Evolutionary conservation across 768 basidiomycete species (phyloP).

Genomic region (Scleroderma citrinum): DNA sequence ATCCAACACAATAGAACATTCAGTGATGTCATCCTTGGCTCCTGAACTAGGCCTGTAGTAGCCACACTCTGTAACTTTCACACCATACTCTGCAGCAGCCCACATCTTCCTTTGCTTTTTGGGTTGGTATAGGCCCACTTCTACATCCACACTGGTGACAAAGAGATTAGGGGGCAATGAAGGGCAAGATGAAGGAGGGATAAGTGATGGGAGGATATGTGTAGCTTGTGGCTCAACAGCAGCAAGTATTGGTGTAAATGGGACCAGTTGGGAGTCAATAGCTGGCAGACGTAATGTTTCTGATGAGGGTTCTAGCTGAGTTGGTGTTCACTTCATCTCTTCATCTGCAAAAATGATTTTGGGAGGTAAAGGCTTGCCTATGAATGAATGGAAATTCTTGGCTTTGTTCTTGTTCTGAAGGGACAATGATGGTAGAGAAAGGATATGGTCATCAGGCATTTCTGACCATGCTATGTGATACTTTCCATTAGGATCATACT

Average conservation of each 20-base stretch:
- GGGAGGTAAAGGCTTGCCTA: conserved; percentile 35
- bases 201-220: conserved; percentile 30
- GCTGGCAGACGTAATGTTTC: not conserved
- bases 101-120: conserved; percentile 32
- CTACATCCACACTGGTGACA: conserved; percentile 69
- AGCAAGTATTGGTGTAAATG: not conserved
- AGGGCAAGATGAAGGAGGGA: conserved; percentile 62
- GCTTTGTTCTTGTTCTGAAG: conserved; percentile 73
- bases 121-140: conserved; percentile 34
- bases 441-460: not conserved
- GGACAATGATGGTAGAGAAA: conserved; percentile 37
- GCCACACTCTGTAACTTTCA: conserved; percentile 8
- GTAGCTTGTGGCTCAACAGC: not conserved
- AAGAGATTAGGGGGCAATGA: conserved; percentile 56
- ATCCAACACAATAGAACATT: conserved; percentile 2
- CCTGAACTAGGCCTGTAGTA: not conserved
- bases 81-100: conserved; percentile 28
- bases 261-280: not conserved
- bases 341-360: conserved; percentile 50
- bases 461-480: too few relatives aligned
- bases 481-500: too few relatives aligned
- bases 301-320: not conserved
- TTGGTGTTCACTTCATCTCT: not conserved
- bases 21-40: not conserved
- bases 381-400: conserved; percentile 54